These are phyloP conservation scores for Tillandsia fasciculata DNA, from an alignment of 176 grass and related monocot species.

Conservation along the genomic window DNA sequence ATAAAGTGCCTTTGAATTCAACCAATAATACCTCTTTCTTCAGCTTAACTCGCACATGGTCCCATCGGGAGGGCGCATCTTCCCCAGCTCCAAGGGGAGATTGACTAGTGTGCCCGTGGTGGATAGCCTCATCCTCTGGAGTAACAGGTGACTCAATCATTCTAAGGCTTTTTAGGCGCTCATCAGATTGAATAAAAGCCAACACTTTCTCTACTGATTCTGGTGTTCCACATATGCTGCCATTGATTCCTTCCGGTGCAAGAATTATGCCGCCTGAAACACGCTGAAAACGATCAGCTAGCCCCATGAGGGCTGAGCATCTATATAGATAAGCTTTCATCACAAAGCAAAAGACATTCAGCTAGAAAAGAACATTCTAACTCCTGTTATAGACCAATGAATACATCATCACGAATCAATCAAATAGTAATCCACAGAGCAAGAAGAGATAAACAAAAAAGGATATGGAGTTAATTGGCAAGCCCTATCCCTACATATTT, in stretches of 20 bases:
- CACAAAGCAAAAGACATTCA: slow-evolving; percentile 1
- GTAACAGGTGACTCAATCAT: slow-evolving; percentile 85
- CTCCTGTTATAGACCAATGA: too few relatives aligned
- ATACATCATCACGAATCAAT: too few relatives aligned
- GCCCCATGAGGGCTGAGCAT: slow-evolving; percentile 18
- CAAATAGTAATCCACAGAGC: too few relatives aligned
- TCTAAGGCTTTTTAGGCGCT: slow-evolving; percentile 61
- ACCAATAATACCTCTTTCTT: slow-evolving; percentile 72
- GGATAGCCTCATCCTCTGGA: slow-evolving; percentile 88
- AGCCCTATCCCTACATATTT: too few relatives aligned
- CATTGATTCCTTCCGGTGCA: slow-evolving; percentile 90
- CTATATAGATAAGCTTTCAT: slow-evolving; percentile 10
- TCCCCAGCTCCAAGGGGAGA: slow-evolving; percentile 91
- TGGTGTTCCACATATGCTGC: slow-evolving; percentile 70
- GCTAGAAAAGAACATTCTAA: not conserved
- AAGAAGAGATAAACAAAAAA: too few relatives aligned
- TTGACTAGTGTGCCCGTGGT: slow-evolving; percentile 73
- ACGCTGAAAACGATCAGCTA: slow-evolving; percentile 45
- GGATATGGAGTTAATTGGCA: too few relatives aligned
- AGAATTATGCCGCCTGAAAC: slow-evolving; percentile 99
- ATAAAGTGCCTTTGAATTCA: not conserved
- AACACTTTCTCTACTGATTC: slow-evolving; percentile 67
- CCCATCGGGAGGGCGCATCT: slow-evolving; percentile 91
- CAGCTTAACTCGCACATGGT: slow-evolving; percentile 96
- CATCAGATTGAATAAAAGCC: slow-evolving; percentile 67